Conservation (phyloP, 441 rosid genomes). For the Euphorbia celastroides region DNA sequence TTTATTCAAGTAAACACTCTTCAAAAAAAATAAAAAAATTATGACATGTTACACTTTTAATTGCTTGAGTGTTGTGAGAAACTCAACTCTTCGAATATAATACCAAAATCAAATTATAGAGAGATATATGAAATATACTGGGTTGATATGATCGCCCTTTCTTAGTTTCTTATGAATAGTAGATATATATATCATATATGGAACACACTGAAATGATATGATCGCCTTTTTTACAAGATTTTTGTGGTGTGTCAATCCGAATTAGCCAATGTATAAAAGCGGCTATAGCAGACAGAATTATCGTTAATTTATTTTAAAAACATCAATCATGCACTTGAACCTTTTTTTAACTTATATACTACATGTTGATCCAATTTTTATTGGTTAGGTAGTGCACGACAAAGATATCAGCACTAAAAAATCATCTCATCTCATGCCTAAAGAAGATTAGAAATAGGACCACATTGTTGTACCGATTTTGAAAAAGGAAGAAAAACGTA, state of each 20-base stretch:
- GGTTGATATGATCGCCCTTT: too few relatives aligned
- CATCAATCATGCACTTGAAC: background rate
- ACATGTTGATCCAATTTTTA: background rate
- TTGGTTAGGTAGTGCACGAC: constrained; percentile 5
- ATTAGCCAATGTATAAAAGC: background rate
- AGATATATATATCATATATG: too few relatives aligned
- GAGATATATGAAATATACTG: too few relatives aligned
- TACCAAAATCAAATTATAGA: too few relatives aligned
- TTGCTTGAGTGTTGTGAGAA: too few relatives aligned
- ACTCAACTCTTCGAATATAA: too few relatives aligned
- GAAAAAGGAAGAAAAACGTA: background rate
- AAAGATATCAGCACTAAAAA: constrained; percentile 12
- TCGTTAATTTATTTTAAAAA: background rate
- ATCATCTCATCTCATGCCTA: constrained; percentile 1
- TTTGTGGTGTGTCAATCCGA: too few relatives aligned
- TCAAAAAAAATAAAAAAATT: background rate
- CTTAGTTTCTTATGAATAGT: too few relatives aligned
- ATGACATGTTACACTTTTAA: background rate
- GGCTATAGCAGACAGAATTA: background rate
- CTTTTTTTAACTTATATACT: background rate
- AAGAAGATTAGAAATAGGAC: constrained; percentile 7
- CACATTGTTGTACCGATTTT: background rate
- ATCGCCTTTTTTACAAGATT: too few relatives aligned
- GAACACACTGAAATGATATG: too few relatives aligned
- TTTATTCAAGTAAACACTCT: background rate